Base-by-base conservation (phyloP, 345 rosid genomes). In the Corymbia maculata region DNA sequence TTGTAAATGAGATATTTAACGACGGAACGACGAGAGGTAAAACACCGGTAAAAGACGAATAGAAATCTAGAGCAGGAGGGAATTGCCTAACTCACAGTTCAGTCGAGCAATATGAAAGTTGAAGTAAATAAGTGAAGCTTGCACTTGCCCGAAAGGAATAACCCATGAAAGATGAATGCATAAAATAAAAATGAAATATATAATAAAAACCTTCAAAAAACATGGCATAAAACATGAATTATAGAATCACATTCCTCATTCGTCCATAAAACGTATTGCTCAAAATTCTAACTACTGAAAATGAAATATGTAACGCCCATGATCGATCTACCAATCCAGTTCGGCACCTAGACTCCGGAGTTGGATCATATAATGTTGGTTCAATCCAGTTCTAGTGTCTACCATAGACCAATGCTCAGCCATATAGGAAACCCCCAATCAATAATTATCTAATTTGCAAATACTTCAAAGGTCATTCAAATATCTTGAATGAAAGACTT, bases 81-180 rank as follows among this genome's bases (percentile, higher is more conserved):
- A 26, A 24, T 59, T 12, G 2, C 24, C 64, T 13, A 9, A 57
- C 28, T 24, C 66, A 59, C 4, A 13, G n/a, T 24, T 57, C 9
- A 24, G 66, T 53, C 26, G 0, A 53, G 59, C 59, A 21, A 55
- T 24, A 21, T 26, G 1, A 55, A 21, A 55, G 61, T 24, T 21
- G 8, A 8, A 59, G 30, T 1, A n/a, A 11, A 59, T 59, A 26
- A 59, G 30, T 3, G 3, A 59, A 59, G 30, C 5, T 14, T 59
- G 14, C 30, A 2, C 66, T 50, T 59, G 8, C 0, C 13, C 14
- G 13, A 59, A 26, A 26, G 30, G 14, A 26, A 59, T 28, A 26
- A 1, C 3, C 14, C 6, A 5, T 11, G 5, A 0, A 10, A 4
- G 1, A 59, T 26, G 15, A 26, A 8, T 30, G 26, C 3, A 1